These are phyloP conservation scores for Alternaria viburni DNA, from an alignment of 2,329 filamentous ascomycete species.

Conservation along the genomic window DNA sequence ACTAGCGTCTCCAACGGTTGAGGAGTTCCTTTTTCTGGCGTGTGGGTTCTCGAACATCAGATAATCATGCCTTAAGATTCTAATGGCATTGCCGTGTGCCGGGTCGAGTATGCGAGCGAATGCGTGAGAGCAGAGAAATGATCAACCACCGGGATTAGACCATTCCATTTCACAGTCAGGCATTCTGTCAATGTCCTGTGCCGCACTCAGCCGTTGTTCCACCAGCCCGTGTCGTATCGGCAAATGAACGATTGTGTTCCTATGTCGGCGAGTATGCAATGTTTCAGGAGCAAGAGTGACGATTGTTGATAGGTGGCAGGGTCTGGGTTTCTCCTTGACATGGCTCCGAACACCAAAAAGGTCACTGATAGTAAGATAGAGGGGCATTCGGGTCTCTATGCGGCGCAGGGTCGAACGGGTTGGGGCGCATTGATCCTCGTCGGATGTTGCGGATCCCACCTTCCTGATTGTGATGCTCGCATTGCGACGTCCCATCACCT, in stretches of 20 bases:
- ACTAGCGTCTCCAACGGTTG: neutral
- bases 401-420: neutral
- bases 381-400: neutral
- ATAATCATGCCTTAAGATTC: neutral
- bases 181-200: neutral
- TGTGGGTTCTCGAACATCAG: neutral
- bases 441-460: conserved; percentile 2
- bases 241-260: neutral
- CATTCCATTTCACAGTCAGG: neutral
- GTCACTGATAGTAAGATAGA: neutral
- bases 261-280: neutral
- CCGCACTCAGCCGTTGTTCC: neutral
- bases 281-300: neutral
- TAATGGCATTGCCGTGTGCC: neutral
- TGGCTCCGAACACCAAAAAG: neutral
- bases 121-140: neutral
- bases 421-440: neutral
- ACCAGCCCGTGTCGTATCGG: neutral
- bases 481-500: neutral
- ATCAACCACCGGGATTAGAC: neutral
- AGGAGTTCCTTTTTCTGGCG: neutral
- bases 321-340: neutral
- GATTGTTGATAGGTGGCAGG: neutral
- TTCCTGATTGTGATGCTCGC: conserved; percentile 1
- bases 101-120: neutral